Base-by-base conservation (phyloP, 345 rosid species). In the Psidium friedrichsthalianum region DNA sequence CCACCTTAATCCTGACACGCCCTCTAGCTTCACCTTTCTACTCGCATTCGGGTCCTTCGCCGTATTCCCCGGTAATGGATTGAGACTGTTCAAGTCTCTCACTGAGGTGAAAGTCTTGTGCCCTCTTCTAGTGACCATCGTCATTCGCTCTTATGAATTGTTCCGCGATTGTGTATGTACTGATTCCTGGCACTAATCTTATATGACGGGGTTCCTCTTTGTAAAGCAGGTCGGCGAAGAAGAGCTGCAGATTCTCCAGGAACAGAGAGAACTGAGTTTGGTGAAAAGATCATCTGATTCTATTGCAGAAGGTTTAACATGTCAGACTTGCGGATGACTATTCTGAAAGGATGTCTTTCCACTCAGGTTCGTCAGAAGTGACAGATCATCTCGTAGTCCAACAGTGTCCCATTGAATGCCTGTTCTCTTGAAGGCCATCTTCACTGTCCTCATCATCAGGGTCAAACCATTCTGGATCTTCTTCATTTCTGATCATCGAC, bases 301-400 rank as follows among this genome's bases (percentile, higher is more conserved):
- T 21, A 69, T 69, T 69, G 80, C 80, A 69, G 42, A 69, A 36
- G 36, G 36, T 69, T 69, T 69, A 69, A 69, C 25, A 40, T 9
- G 80, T 36, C 80, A 20, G 80, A 9, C 80, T 36, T 36, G 80
- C 25, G 2, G 80, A n/a, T 64, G 53, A 87, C 90, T 86, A 96
- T 87, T 96, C 99, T 51, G 99, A 96, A 85, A 96, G 93, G 82
- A 95, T 92, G 86, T 93, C 98, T 76, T 95, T 98, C 82, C 94
- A 89, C 91, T 94, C 98, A 53, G 96, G 94, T 84, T 96, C 99
- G 55, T 95, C 98, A 5, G 92, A 84, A 82, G 82, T 85, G 42
- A 87, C 69, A 44, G 89, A 61, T 85, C 89, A 44, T 89, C 88
- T 85, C 89, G 27, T 95, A 98, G 86, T 97, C 98, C 87, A 90